Base-by-base conservation (phyloP, 164 flowering plant genomes). In the Akebia trifoliata region DNA sequence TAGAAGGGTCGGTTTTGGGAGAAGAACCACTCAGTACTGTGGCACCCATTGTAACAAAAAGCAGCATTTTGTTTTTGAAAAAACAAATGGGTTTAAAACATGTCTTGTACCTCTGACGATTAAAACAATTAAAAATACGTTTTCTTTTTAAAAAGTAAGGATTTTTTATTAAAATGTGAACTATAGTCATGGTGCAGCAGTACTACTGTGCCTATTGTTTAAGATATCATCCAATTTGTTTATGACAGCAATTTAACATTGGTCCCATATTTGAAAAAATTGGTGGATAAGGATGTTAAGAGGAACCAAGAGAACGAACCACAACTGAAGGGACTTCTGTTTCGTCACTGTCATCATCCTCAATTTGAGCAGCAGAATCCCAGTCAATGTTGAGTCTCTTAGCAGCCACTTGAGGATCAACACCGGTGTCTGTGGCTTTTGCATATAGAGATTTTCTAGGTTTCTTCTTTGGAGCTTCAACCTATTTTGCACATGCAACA, bases 361-460 rank as follows among this genome's bases (percentile, higher is more conserved):
- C 84, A 68, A 92, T 82, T 61, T 86, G 90, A 68, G 96, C 96
- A 61, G 96, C 95, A 42, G 95, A 47, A 74, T 92, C 95, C 98
- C 96, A 91, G 59, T 91, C 98, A 18, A 86, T 56, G 24, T 86
- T 86, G 42, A 86, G 85, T 71, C 93, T 79, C 71, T 78, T 81
- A 2, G 98, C 96, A 58, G 98, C 98, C 63, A 60, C 88, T 70
- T 60, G 11, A 50, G 90, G 96, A 70, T 86, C 74, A 49, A 91
- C 59, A 32, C 98, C 98, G 31, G 90, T 91, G 70, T 91, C 89
- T 4, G 98, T 91, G 28, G 80, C 82, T 75, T 72, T 88, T 34
- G 92, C 98, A 78, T 88, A 88, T 18, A 73, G 59, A 26, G 98
- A 88, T 70, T 76, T 86, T 44, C 77, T 57, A 24, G 74, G 81